These are phyloP conservation scores for Candida maesae DNA, from an alignment of 805 yeast species.

Conservation along the genomic window DNA sequence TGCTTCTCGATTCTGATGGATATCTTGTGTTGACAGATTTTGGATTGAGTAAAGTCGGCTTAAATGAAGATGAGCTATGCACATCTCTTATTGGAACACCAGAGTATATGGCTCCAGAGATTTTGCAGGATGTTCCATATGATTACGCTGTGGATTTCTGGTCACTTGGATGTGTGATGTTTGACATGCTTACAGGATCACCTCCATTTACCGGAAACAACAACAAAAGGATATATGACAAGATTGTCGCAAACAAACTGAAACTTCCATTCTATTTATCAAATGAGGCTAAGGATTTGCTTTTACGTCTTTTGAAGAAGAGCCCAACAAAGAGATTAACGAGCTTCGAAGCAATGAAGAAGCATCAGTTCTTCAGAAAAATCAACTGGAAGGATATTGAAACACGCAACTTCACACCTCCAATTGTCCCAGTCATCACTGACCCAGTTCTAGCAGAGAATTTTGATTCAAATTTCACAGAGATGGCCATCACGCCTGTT, in stretches of 20 bases:
- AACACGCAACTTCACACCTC: slow-evolving; percentile 51
- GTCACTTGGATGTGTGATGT: slow-evolving; percentile 81
- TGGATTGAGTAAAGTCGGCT: slow-evolving; percentile 82
- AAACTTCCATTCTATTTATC: slow-evolving; percentile 73
- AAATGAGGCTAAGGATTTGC: slow-evolving; percentile 73
- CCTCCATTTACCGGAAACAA: slow-evolving; percentile 89
- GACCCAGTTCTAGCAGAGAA: slow-evolving; percentile 83
- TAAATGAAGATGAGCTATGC: slow-evolving; percentile 54
- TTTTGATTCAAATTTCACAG: slow-evolving; percentile 76
- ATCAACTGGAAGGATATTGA: slow-evolving; percentile 64
- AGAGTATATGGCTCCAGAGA: slow-evolving; percentile 89
- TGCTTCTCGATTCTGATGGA: slow-evolving; percentile 88
- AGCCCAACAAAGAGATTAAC: slow-evolving; percentile 62
- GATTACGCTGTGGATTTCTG: slow-evolving; percentile 87
- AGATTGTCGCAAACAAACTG: slow-evolving; percentile 64
- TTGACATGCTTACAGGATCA: slow-evolving; percentile 76
- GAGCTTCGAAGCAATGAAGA: slow-evolving; percentile 54
- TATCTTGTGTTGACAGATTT: slow-evolving; percentile 95
- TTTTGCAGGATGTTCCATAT: slow-evolving; percentile 71
- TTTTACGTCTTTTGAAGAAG: slow-evolving; percentile 61
- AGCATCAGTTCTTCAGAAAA: slow-evolving; percentile 74
- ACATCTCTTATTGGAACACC: slow-evolving; percentile 82
- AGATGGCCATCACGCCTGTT: slow-evolving; percentile 44
- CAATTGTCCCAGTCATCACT: slow-evolving; percentile 78
- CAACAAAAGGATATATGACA: slow-evolving; percentile 70